Conservation (phyloP, 169 alveolate genomes). For the Babesia ovis region DNA sequence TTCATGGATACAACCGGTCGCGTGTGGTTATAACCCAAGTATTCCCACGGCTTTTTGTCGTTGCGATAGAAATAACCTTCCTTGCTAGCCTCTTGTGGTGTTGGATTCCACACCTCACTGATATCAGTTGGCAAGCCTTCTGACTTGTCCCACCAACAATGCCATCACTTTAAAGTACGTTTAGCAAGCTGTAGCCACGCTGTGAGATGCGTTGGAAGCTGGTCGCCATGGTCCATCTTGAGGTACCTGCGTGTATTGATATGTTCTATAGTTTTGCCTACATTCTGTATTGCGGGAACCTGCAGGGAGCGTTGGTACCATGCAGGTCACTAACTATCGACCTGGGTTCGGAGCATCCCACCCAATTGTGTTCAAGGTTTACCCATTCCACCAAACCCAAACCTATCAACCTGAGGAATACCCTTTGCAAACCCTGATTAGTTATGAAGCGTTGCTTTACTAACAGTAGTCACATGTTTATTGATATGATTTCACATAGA, state of each 20-base stretch:
- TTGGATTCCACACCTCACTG: too few relatives aligned
- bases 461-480: not conserved
- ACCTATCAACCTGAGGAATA: constrained; percentile 32
- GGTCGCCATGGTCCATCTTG: constrained; percentile 35
- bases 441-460: not conserved
- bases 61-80: too few relatives aligned
- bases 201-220: constrained; percentile 51
- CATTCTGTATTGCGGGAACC: constrained; percentile 57
- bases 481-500: not conserved
- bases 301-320: constrained; percentile 51
- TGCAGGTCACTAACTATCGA: constrained; percentile 23
- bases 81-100: too few relatives aligned
- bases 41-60: too few relatives aligned
- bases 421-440: constrained; percentile 45
- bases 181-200: constrained; percentile 53
- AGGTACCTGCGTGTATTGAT: constrained; percentile 30
- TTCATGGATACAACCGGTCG: too few relatives aligned
- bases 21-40: too few relatives aligned
- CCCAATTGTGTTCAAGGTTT: constrained; percentile 31
- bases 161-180: constrained; percentile 34
- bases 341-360: constrained; percentile 5
- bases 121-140: too few relatives aligned
- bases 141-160: too few relatives aligned
- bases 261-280: not conserved
- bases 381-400: constrained; percentile 68